These are phyloP conservation scores for Hura crepitans DNA, from an alignment of 441 rosid genomes.

Conservation along the genomic window DNA sequence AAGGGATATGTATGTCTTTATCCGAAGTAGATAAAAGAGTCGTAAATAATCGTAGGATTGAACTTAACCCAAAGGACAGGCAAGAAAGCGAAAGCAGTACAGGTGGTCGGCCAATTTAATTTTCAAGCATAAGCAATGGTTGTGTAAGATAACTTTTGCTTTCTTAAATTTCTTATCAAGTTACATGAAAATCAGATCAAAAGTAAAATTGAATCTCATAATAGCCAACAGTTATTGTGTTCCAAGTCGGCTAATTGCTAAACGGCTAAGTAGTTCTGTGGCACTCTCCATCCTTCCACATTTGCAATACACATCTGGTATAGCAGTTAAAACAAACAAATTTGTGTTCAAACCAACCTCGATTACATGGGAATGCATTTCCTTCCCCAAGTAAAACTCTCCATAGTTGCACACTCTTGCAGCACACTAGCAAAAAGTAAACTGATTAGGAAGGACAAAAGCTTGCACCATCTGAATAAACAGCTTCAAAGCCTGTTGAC, in stretches of 20 bases:
- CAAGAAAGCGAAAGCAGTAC: no score
- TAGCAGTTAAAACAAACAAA: constrained; percentile 59
- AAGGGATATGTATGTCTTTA: no score
- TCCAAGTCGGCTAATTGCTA: constrained; percentile 70
- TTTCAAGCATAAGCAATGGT: no score
- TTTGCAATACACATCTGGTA: constrained; percentile 68
- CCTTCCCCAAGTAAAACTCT: constrained; percentile 49
- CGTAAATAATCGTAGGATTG: no score
- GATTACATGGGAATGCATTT: constrained; percentile 57
- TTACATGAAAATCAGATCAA: no score
- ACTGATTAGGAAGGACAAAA: constrained; percentile 65
- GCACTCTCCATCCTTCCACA: constrained; percentile 61
- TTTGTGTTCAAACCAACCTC: constrained; percentile 47
- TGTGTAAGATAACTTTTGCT: no score
- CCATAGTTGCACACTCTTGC: constrained; percentile 61
- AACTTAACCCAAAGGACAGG: no score
- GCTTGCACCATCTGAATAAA: constrained; percentile 68
- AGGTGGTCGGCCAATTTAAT: no score
- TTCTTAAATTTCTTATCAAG: no score
- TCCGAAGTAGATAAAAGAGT: no score
- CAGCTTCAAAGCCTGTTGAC: constrained; percentile 51
- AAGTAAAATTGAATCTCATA: no score
- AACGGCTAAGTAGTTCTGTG: constrained; percentile 45
- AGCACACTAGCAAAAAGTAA: constrained; percentile 66
- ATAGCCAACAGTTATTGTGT: constrained; percentile 75